Conservation (phyloP, 2,329 filamentous ascomycete genomes). For the Epichloe baconii region DNA sequence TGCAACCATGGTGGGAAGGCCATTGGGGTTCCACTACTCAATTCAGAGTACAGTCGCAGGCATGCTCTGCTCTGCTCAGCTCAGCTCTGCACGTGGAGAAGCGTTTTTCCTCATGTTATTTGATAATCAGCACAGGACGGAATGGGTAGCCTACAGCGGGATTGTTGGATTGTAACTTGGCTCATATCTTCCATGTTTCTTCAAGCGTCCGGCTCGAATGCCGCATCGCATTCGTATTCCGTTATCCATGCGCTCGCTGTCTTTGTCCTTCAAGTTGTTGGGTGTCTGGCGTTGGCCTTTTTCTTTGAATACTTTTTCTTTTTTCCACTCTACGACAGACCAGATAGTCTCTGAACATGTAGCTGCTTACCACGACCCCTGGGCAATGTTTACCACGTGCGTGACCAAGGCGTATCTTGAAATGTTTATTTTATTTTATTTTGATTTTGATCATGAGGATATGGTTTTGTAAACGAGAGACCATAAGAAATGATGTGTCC, state of each 20-base stretch:
- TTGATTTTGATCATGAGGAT: background rate
- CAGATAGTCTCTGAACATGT: background rate
- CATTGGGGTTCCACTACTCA: no score
- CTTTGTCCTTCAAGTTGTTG: background rate
- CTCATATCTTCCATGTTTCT: background rate
- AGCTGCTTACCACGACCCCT: no score
- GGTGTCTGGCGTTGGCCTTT: background rate
- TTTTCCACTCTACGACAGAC: background rate
- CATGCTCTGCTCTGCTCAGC: no score
- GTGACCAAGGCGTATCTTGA: no score
- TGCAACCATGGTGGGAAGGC: background rate
- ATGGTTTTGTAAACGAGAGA: background rate
- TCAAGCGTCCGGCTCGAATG: background rate
- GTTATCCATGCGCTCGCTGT: no score
- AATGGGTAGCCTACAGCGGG: background rate
- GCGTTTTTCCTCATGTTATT: background rate
- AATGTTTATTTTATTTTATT: no score
- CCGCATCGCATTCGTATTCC: background rate
- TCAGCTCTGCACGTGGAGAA: background rate
- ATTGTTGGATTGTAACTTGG: background rate
- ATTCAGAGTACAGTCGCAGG: no score
- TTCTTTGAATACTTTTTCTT: background rate
- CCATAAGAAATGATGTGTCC: background rate
- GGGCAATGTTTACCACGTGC: no score
- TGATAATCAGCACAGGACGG: background rate